A percentile compares a stretch with the other conserved stretches of the same genome.
phyloP scores from a whole-genome alignment of 2,329 filamentous ascomycete species.

The Pyrenophora seminiperda region DNA sequence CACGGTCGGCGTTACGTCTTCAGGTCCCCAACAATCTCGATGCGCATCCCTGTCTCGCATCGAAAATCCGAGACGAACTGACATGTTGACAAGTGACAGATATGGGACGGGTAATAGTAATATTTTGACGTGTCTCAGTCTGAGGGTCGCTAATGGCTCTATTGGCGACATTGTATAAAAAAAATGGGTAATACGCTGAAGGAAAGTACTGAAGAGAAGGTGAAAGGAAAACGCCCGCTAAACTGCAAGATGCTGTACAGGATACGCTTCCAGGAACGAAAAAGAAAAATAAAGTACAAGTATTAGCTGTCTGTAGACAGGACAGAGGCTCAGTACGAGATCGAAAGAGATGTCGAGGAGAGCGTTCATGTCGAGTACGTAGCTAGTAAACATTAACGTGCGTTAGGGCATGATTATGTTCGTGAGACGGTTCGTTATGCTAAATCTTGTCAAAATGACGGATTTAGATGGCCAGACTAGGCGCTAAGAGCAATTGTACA shows the following conservation, averaged over 20 bases:
- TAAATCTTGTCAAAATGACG: conserved; percentile 16
- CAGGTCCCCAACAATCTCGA: conserved; percentile 9
- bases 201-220: conserved; percentile 7
- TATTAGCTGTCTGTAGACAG: conserved; percentile 20
- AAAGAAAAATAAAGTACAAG: conserved; percentile 30
- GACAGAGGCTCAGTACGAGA: conserved; percentile 27
- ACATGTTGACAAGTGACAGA: conserved; percentile 2
- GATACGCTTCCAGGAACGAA: conserved; percentile 13
- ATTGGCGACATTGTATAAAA: conserved; percentile 5
- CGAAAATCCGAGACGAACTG: conserved; percentile 8
- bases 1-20: conserved; percentile 12
- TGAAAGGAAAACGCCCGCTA: conserved; percentile 42
- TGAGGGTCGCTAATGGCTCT: neutral
- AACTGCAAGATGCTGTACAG: conserved; percentile 32
- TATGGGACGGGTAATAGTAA: conserved; percentile 5
- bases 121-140: neutral
- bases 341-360: conserved; percentile 20
- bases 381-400: conserved; percentile 38
- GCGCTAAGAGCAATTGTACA: conserved; percentile 6
- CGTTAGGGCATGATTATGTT: conserved; percentile 32
- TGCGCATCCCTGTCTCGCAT: conserved; percentile 5
- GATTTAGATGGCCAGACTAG: conserved; percentile 4
- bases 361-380: conserved; percentile 29
- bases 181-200: conserved; percentile 19
- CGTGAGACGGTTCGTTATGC: conserved; percentile 31